Percentiles rank a stretch among this genome's conserved stretches.
phyloP scores from a whole-genome alignment of 2,329 filamentous ascomycete species.

The Colletotrichum destructivum region DNA sequence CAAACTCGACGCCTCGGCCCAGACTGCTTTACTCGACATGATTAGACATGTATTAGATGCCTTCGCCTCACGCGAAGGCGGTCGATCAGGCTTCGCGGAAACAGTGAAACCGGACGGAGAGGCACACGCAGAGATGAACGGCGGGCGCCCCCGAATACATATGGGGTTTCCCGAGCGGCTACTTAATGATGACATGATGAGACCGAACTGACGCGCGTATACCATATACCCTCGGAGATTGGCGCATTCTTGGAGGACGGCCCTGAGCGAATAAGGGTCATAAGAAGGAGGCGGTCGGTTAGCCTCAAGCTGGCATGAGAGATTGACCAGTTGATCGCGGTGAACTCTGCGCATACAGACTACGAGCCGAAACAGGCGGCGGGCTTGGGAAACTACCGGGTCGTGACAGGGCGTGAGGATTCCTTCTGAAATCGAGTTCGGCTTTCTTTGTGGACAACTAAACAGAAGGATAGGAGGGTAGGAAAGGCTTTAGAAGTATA shows the following conservation, averaged over 20 bases:
- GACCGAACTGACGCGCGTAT: slow-evolving; percentile 10
- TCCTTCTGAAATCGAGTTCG: too few species aligned
- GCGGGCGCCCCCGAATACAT: not conserved
- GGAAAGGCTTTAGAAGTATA: too few species aligned
- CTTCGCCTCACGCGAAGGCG: not conserved
- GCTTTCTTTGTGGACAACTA: too few species aligned
- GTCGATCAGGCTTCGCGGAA: not conserved
- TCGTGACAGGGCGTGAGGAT: too few species aligned
- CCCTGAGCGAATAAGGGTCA: not conserved
- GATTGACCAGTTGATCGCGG: not conserved
- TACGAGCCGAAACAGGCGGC: not conserved
- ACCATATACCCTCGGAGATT: not conserved
- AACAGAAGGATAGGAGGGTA: too few species aligned
- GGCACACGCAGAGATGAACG: not conserved
- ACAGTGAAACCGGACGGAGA: slow-evolving; percentile 2
- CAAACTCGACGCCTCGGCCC: slow-evolving; percentile 28
- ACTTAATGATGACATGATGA: slow-evolving; percentile 21
- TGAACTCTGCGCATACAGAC: too few species aligned
- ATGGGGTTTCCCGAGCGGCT: slow-evolving; percentile 17
- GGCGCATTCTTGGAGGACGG: not conserved
- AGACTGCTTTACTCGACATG: slow-evolving; percentile 15
- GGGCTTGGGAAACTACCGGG: not conserved
- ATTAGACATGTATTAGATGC: slow-evolving; percentile 31
- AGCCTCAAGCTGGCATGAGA: not conserved
- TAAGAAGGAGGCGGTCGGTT: not conserved